These are phyloP conservation scores for Casuarina glauca DNA, from an alignment of 306 rosid species.

Conservation along the genomic window DNA sequence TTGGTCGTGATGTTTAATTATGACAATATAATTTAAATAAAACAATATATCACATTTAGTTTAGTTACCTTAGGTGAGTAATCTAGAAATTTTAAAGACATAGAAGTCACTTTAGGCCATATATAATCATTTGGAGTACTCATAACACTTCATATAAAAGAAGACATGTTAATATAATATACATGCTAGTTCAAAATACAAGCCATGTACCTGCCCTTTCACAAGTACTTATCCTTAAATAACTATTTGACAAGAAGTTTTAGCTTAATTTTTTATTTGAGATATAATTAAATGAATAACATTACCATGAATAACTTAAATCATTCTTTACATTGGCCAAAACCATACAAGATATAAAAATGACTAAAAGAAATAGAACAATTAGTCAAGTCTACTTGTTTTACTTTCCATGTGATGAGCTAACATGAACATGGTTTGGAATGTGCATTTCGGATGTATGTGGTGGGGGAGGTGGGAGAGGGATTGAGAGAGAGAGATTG, in stretches of 20 bases:
- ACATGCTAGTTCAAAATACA: not conserved
- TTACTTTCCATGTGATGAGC: too few species aligned
- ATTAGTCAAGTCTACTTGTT: not conserved
- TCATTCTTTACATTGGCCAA: too few species aligned
- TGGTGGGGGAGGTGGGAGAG: not conserved
- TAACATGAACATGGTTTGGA: too few species aligned
- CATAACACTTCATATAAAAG: conserved; percentile 64
- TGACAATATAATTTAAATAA: conserved; percentile 10
- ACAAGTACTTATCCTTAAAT: not conserved
- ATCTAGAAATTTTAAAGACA: conserved; percentile 95
- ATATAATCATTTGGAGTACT: conserved; percentile 93
- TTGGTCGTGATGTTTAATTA: not conserved
- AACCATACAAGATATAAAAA: not conserved
- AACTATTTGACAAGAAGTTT: not conserved
- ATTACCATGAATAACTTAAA: too few species aligned
- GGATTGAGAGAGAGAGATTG: not conserved
- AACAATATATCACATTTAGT: not conserved
- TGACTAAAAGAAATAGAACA: not conserved
- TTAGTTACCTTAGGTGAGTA: conserved; percentile 77
- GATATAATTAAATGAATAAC: not conserved
- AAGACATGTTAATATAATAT: conserved; percentile 14
- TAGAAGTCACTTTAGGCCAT: conserved; percentile 95
- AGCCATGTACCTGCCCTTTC: not conserved
- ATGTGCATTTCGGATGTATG: too few species aligned
- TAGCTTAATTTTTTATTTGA: not conserved